Evolutionary conservation across 106 monocot genomes (phyloP).

Genomic region (Phalaenopsis equestris): DNA sequence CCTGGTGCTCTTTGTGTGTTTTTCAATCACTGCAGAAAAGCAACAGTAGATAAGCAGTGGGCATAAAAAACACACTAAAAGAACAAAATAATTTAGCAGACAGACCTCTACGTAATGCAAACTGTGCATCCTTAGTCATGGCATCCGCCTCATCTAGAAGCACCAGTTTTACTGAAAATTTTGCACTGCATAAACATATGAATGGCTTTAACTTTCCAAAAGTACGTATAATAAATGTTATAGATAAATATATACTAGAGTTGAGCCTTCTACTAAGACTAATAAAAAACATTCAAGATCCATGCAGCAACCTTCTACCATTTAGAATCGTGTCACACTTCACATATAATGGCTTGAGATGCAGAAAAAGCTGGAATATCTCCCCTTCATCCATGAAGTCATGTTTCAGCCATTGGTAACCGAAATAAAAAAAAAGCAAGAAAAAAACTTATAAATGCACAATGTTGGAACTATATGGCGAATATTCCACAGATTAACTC

Average conservation of each 20-base stretch:
- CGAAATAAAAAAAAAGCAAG: background rate
- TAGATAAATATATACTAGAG: background rate
- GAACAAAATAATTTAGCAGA: constrained; percentile 3
- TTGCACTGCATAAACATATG: constrained; percentile 37
- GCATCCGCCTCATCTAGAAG: constrained; percentile 99
- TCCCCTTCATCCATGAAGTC: background rate
- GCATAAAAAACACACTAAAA: constrained; percentile 9
- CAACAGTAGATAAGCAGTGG: background rate
- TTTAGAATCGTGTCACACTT: background rate
- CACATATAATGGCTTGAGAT: background rate
- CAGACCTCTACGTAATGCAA: constrained; percentile 91
- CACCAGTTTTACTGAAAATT: constrained; percentile 71
- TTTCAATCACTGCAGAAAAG: constrained; percentile 78
- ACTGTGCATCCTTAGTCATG: constrained; percentile 99
- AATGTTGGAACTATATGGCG: background rate
- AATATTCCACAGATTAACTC: background rate
- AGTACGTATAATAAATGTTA: background rate
- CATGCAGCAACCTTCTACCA: background rate
- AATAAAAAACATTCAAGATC: background rate
- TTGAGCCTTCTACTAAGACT: background rate
- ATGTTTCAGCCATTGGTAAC: background rate
- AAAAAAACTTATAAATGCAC: background rate
- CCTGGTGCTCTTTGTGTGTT: constrained; percentile 87
- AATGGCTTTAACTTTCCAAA: background rate
- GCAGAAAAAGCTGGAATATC: background rate